Conservation (phyloP, 1,139 yeast genomes). For the Casaregolazyma lundiana region DNA sequence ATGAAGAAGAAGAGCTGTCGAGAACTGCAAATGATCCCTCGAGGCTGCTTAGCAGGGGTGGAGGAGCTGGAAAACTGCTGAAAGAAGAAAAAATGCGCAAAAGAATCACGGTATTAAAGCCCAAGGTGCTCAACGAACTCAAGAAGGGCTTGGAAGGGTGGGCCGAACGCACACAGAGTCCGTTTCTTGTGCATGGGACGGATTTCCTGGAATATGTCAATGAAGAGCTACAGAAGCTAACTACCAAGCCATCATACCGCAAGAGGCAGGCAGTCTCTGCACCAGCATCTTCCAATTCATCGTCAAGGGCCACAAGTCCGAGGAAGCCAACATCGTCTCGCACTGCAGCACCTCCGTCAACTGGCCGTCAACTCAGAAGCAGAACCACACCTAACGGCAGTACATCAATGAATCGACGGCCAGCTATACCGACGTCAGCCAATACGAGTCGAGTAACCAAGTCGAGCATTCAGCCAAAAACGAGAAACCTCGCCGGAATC, state of each 20-base stretch:
- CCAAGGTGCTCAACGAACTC: constrained; percentile 53
- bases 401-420: constrained; percentile 6
- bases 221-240: constrained; percentile 20
- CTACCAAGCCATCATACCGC: constrained; percentile 17
- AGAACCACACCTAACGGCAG: constrained; percentile 2
- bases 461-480: not conserved
- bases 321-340: not conserved
- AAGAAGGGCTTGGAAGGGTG: constrained; percentile 45
- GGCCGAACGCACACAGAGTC: constrained; percentile 38
- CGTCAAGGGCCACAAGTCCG: not conserved
- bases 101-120: constrained; percentile 60
- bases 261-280: constrained; percentile 6
- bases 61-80: constrained; percentile 46
- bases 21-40: constrained; percentile 78
- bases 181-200: constrained; percentile 32
- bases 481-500: not conserved
- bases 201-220: constrained; percentile 23
- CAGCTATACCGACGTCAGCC: not conserved
- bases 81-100: constrained; percentile 84
- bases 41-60: constrained; percentile 63
- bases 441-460: not conserved
- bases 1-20: constrained; percentile 59
- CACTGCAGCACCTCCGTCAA: constrained; percentile 1
- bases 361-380: not conserved
- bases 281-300: constrained; percentile 1